phyloP scores from a whole-genome alignment of 306 rosid genomes.

The Spatholobus suberectus region DNA sequence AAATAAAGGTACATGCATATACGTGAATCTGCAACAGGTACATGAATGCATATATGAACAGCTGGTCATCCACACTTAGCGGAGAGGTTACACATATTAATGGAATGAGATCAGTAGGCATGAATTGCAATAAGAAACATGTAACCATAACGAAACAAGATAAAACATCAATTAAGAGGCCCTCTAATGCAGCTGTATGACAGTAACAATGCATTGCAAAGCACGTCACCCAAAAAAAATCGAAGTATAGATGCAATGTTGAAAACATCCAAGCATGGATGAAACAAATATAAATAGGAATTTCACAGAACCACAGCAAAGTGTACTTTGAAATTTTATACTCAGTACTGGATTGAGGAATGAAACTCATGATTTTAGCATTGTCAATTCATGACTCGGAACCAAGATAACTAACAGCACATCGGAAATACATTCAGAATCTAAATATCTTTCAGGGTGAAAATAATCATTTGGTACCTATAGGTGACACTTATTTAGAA shows the following conservation, averaged over 20 bases:
- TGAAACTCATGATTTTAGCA: slow-evolving; percentile 12
- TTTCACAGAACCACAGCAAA: slow-evolving; percentile 10
- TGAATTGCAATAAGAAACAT: slow-evolving; percentile 9
- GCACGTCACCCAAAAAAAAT: neutral
- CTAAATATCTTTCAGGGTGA: neutral
- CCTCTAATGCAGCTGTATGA: neutral
- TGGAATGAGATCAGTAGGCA: neutral
- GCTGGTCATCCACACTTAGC: neutral
- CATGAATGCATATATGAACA: slow-evolving; percentile 8
- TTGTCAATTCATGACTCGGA: slow-evolving; percentile 4
- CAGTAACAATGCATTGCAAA: neutral
- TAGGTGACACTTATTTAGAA: neutral
- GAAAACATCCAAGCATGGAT: neutral
- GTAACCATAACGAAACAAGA: neutral
- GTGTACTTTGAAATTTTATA: neutral
- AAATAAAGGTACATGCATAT: slow-evolving; percentile 17
- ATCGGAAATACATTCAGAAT: slow-evolving; percentile 18
- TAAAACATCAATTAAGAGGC: neutral
- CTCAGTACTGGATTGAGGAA: neutral
- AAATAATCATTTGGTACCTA: neutral
- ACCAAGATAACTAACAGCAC: slow-evolving; percentile 19
- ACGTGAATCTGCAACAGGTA: slow-evolving; percentile 22
- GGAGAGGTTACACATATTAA: neutral
- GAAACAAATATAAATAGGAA: neutral
- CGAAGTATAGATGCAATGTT: slow-evolving; percentile 6